Conservation (phyloP, 352 stramenopile species). For the Globisporangium canariense region DNA sequence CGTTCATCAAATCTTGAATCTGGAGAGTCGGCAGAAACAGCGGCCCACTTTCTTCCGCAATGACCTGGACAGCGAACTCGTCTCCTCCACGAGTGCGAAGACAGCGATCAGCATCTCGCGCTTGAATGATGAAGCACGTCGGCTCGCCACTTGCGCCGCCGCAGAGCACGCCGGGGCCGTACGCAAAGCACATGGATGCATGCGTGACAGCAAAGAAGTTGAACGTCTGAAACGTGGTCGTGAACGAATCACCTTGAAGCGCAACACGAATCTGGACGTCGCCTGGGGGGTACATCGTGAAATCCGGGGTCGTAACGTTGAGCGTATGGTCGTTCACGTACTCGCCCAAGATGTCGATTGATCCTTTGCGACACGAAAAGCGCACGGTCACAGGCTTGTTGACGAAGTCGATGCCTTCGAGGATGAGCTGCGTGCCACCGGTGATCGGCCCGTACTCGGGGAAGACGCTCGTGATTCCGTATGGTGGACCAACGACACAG, state of each 20-base stretch:
- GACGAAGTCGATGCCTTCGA: conserved; percentile 93
- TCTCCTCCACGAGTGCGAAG: conserved; percentile 92
- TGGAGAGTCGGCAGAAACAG: conserved; percentile 54
- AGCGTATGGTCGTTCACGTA: conserved; percentile 90
- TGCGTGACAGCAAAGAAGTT: conserved; percentile 93
- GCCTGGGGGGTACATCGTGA: conserved; percentile 84
- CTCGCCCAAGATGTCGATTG: conserved; percentile 85
- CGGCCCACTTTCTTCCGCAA: conserved; percentile 39
- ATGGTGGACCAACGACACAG: conserved; percentile 94
- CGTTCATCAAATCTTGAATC: conserved; percentile 88
- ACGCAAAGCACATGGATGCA: conserved; percentile 88
- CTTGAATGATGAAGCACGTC: conserved; percentile 83
- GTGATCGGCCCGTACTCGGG: conserved; percentile 92
- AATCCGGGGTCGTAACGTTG: conserved; percentile 87
- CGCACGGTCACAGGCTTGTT: conserved; percentile 77
- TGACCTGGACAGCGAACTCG: conserved; percentile 84
- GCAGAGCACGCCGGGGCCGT: conserved; percentile 89
- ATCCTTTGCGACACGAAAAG: conserved; percentile 90
- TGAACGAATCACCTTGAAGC: conserved; percentile 92
- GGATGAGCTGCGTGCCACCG: conserved; percentile 77
- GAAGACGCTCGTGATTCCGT: conserved; percentile 90
- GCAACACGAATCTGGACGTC: conserved; percentile 88
- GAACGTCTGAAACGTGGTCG: conserved; percentile 92
- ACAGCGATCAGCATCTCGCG: conserved; percentile 71
- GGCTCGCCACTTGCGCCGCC: conserved; percentile 74